A percentile compares a stretch with the other conserved stretches of the same genome.
Evolutionary conservation across 495 filamentous ascomycete species (phyloP).

Genomic region (Sporormia fimetaria): DNA sequence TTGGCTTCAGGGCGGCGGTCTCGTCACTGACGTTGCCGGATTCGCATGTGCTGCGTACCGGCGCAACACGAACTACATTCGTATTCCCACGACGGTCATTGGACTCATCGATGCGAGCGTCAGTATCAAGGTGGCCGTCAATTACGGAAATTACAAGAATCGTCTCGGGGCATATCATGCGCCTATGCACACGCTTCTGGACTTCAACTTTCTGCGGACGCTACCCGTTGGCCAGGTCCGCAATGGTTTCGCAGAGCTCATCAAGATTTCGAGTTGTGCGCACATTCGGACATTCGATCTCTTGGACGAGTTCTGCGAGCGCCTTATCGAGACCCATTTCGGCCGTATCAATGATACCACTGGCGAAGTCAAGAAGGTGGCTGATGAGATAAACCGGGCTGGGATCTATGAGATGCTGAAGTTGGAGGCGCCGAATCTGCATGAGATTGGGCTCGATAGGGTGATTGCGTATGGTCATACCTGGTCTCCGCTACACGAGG

Average conservation of each 20-base stretch:
- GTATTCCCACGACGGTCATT: slow-evolving; percentile 53
- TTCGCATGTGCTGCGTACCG: slow-evolving; percentile 43
- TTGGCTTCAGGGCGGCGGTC: slow-evolving; percentile 41
- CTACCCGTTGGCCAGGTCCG: slow-evolving; percentile 49
- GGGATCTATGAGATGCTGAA: slow-evolving; percentile 53
- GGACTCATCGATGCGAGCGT: slow-evolving; percentile 57
- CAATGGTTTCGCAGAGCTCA: slow-evolving; percentile 55
- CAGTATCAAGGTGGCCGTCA: slow-evolving; percentile 55
- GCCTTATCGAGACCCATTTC: slow-evolving; percentile 45
- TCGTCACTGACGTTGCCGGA: slow-evolving; percentile 55
- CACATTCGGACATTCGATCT: slow-evolving; percentile 48
- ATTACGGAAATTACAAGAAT: slow-evolving; percentile 58
- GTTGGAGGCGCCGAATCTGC: slow-evolving; percentile 52
- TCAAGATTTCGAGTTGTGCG: slow-evolving; percentile 56
- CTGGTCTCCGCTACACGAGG: slow-evolving; percentile 52
- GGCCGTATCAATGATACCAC: slow-evolving; percentile 42
- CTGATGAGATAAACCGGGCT: slow-evolving; percentile 48
- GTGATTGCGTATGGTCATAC: slow-evolving; percentile 61
- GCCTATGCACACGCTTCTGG: slow-evolving; percentile 52
- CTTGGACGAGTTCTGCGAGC: slow-evolving; percentile 49
- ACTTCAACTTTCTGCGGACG: slow-evolving; percentile 52
- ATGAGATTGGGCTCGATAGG: slow-evolving; percentile 51
- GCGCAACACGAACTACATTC: slow-evolving; percentile 35
- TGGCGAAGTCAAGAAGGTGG: slow-evolving; percentile 40
- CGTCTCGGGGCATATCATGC: slow-evolving; percentile 56